Base-by-base conservation (phyloP, 1,284 basidiomycete species). In the Boletus mariae region DNA sequence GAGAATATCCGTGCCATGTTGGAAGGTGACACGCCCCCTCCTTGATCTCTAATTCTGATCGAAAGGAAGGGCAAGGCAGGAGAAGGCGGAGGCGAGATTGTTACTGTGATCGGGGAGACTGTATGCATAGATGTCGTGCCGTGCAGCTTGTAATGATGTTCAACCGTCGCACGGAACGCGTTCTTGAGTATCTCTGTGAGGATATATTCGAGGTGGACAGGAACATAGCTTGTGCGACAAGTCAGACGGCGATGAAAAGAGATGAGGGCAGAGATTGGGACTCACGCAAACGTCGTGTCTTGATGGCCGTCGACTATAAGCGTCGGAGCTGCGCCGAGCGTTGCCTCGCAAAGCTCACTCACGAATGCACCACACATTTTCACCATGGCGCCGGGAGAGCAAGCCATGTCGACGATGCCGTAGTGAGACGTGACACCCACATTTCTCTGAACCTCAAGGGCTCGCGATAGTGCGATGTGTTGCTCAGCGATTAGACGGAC, bases 401-500 rank as follows among this genome's bases (percentile, higher is more conserved):
- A 87, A 9, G 73, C 67, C 70, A 80, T 78, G 62, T 92, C 77
- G 32, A 93, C 83, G 17, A 93, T 78, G 23, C 86, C 90, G 41
- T 82, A 75, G 62, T 82, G 73, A 49, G 63, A 67, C 45, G 63
- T 57, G 46, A 41, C 54, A 8, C 53, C 62, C 5, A 70, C 63
- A 2, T 74, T 67, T 44, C 74, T 49, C 32, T 71, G 65, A 23
- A 38, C 66, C 47, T 72, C 67, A 49, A 91, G 69, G 1, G 84
- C 83, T 49, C 80, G 80, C 3, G 90, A 89, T 20, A 95, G 76
- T 2, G 91, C 85, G 38, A 96, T 87, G 65, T 96, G 94, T 65
- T 96, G 94, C 67, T 96, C 93, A 41, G 92, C 94, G 58, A 95
- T 93, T 49, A 96, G 75, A 17, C 93, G 86, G 29, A 95, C 86